Conservation (phyloP, 495 filamentous ascomycete genomes). For the Neurospora sp. region DNA sequence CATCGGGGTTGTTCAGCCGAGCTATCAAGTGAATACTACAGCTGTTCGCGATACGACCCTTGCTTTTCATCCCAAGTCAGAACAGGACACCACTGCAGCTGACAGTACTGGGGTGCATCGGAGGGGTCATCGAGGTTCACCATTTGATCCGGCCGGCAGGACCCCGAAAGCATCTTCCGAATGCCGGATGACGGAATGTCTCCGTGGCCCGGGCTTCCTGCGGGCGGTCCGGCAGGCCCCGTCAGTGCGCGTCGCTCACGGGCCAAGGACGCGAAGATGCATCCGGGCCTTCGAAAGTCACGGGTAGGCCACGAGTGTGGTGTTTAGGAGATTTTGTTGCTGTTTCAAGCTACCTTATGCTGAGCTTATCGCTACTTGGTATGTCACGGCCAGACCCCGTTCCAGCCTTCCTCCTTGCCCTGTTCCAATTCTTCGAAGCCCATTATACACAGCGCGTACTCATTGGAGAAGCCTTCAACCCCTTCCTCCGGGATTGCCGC, state of each 20-base stretch:
- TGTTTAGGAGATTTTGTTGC: background rate
- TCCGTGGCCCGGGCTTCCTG: background rate
- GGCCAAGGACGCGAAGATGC: background rate
- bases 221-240: background rate
- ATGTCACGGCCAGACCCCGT: background rate
- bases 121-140: background rate
- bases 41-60: background rate
- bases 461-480: too few species aligned
- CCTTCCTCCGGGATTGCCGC: too few species aligned
- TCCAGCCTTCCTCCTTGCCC: background rate
- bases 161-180: background rate
- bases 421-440: background rate
- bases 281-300: background rate
- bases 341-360: background rate
- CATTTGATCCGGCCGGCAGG: background rate
- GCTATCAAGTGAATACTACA: background rate
- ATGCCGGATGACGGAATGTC: background rate
- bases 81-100: background rate
- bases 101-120: background rate
- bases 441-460: too few species aligned
- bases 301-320: background rate
- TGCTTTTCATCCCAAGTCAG: background rate
- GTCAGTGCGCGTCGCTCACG: background rate
- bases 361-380: background rate
- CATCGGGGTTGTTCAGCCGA: background rate